Evolutionary conservation across 345 rosid genomes (phyloP), one percentile per base, ranked within the genome.

Genomic region (Brassica carinata): DNA sequence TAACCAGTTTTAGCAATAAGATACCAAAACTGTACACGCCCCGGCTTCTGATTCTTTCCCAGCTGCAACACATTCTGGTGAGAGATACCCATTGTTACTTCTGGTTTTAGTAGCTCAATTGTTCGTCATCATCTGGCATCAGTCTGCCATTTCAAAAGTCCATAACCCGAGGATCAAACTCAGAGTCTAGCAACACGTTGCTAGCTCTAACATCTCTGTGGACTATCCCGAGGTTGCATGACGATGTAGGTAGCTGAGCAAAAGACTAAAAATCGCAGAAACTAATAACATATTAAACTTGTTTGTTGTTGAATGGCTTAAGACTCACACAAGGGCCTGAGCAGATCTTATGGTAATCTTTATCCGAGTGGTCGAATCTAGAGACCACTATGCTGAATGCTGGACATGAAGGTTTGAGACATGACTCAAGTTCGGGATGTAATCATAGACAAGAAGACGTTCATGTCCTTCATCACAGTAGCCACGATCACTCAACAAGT

Each of bases 381-480:
- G 88, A 75, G 84, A 93, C 71, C 93, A 91, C 61, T 96, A 97
- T 30, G 94, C 75, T 3, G 99, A 92, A 76, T 53, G 97, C 66
- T 96, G 99, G n/a, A 97, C 99, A 34, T 96, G 97, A 72, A 96
- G 97, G 86, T 96, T 97, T 9, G 97, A 91, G 14, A 87, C 90
- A 81, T 94, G 83, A 82, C 98, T 96, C 83, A 91, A 81, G 84
- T 96, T 93, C 38, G 95, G 94, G 97, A 96, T 90, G 81, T 92
- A 96, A 48, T 96, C 97, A 58, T 92, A 96, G 2, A 96, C 97
- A 67, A 96, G 92, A 76, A 96, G 87, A 40, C 97, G 97, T 73
- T 94, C 99, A 80, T 92, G 95, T 67, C 99, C 99, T 90, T 96
- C 99, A 2, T 94, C 97, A 72, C 98, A 96, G 81, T 94, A 96